Evolutionary conservation across 345 rosid genomes (phyloP).

Genomic region (Heritiera fomes): DNA sequence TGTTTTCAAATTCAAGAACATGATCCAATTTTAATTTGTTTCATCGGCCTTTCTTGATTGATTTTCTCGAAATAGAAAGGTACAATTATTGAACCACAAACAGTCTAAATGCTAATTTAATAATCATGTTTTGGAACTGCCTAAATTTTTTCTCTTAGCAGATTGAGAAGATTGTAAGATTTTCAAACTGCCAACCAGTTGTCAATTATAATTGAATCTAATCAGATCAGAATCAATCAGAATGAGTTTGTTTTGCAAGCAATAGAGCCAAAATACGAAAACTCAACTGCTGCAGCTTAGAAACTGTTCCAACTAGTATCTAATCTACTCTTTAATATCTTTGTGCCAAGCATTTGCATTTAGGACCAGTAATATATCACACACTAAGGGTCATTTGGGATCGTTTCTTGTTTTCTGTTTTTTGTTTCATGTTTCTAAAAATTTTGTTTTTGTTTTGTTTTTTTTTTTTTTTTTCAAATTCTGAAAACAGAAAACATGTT

Average conservation of each 20-base stretch:
- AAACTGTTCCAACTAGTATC: neutral
- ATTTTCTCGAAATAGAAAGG: neutral
- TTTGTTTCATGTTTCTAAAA: too few relatives aligned
- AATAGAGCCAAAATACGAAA: neutral
- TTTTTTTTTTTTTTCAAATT: too few relatives aligned
- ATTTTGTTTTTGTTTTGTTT: too few relatives aligned
- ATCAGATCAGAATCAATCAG: neutral
- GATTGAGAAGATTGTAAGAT: neutral
- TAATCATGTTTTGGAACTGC: neutral
- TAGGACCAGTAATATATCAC: neutral
- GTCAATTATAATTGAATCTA: neutral
- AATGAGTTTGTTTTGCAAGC: neutral
- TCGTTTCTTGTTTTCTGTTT: too few relatives aligned
- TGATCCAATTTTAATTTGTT: neutral
- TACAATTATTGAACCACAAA: neutral
- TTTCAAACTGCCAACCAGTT: neutral
- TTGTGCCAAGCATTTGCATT: neutral
- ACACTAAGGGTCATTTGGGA: too few relatives aligned
- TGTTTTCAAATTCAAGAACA: neutral
- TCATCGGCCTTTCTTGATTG: neutral
- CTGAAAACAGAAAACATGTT: too few relatives aligned
- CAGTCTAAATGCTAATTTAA: neutral
- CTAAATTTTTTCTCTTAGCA: neutral
- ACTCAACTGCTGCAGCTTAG: neutral
- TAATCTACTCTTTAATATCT: neutral